These are phyloP conservation scores for Coemansia erecta DNA, from an alignment of 192 early-diverging fungal genomes.

Conservation along the genomic window DNA sequence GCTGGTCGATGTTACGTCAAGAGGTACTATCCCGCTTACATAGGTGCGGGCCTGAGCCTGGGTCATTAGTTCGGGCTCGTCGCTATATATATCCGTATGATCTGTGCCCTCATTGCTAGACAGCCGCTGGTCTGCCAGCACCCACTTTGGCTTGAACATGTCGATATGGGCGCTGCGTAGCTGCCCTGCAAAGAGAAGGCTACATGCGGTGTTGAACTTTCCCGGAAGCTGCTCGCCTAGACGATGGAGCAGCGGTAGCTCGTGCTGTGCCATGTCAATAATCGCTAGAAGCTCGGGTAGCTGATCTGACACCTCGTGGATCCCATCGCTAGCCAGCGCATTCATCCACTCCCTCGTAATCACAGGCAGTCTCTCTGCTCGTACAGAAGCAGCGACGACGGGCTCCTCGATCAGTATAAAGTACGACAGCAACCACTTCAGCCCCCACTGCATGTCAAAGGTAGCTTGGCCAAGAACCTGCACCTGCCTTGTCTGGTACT, in stretches of 20 bases:
- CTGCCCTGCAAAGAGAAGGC: conserved; percentile 38
- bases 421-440: conserved; percentile 44
- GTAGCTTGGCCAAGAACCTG: conserved; percentile 26
- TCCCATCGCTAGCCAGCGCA: conserved; percentile 20
- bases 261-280: conserved; percentile 15
- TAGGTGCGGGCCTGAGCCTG: conserved; percentile 13
- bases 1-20: conserved; percentile 10
- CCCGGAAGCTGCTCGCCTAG: conserved; percentile 28
- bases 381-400: neutral
- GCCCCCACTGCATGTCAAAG: conserved; percentile 39
- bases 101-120: neutral
- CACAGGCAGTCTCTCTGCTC: conserved; percentile 17
- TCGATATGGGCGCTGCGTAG: conserved; percentile 20
- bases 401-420: conserved; percentile 32
- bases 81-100: neutral
- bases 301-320: conserved; percentile 26
- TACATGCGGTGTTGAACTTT: conserved; percentile 38
- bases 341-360: conserved; percentile 25
- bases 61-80: conserved; percentile 1
- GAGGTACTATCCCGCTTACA: conserved; percentile 15
- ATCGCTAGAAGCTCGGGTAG: conserved; percentile 11
- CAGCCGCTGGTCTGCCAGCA: conserved; percentile 10
- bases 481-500: conserved; percentile 29
- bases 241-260: conserved; percentile 15
- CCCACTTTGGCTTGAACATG: conserved; percentile 40